Conservation (phyloP, 371 early-diverging fungal genomes). For the Syncephalastrum contaminatum region DNA sequence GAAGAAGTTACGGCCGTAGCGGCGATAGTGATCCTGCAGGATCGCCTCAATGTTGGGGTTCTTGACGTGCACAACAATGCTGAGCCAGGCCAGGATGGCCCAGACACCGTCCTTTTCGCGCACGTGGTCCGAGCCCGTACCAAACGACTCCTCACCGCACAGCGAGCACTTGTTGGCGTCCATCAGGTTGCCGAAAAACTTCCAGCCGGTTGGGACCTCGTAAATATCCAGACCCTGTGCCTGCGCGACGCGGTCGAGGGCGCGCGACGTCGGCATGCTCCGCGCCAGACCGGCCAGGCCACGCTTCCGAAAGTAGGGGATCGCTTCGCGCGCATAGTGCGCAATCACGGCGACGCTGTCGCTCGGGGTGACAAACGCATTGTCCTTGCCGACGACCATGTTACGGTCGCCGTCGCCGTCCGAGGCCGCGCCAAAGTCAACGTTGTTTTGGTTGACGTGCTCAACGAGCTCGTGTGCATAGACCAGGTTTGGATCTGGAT, state of each 20-base stretch:
- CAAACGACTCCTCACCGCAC: slow-evolving; percentile 98
- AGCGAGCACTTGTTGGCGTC: slow-evolving; percentile 93
- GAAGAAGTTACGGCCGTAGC: slow-evolving; percentile 96
- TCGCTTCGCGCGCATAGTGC: slow-evolving; percentile 75
- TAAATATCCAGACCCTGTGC: slow-evolving; percentile 76
- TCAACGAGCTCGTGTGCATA: slow-evolving; percentile 95
- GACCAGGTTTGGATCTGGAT: slow-evolving; percentile 98
- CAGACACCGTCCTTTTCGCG: slow-evolving; percentile 99
- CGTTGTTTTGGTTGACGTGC: slow-evolving; percentile 74
- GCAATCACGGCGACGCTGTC: slow-evolving; percentile 98
- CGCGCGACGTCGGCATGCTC: slow-evolving; percentile 94
- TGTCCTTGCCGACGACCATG: slow-evolving; percentile 89
- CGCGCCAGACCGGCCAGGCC: slow-evolving; percentile 92
- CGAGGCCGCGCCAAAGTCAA: slow-evolving; percentile 93
- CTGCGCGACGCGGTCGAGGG: slow-evolving; percentile 89
- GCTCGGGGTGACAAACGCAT: slow-evolving; percentile 94
- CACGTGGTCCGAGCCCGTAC: slow-evolving; percentile 97
- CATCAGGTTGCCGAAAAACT: slow-evolving; percentile 99
- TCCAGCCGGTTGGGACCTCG: slow-evolving; percentile 95
- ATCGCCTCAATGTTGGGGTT: slow-evolving; percentile 72
- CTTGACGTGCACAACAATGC: slow-evolving; percentile 83
- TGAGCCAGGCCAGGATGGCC: slow-evolving; percentile 96
- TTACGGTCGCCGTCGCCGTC: slow-evolving; percentile 95
- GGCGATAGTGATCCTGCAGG: slow-evolving; percentile 74
- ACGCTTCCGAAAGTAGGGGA: slow-evolving; percentile 89